A percentile compares a stretch with the other conserved stretches of the same genome.
Evolutionary conservation across 106 monocot species (phyloP).

Genomic region (Amphibolis antarctica): DNA sequence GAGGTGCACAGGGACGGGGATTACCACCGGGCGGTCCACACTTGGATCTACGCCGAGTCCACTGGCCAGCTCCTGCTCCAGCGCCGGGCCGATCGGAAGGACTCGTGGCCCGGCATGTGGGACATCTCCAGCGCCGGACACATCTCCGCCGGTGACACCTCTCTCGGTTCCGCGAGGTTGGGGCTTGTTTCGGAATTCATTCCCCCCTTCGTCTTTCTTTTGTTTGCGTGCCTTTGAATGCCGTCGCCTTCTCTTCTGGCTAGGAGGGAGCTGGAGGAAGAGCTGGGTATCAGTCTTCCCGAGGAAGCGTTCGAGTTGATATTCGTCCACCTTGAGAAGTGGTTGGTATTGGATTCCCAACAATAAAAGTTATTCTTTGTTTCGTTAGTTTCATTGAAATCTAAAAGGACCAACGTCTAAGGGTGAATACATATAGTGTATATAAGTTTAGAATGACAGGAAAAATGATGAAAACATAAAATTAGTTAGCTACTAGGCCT

Average conservation of each 20-base stretch:
- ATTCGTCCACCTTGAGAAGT: slow-evolving; percentile 81
- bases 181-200: background rate
- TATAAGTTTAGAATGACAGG: too few relatives aligned
- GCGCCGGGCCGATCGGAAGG: slow-evolving; percentile 87
- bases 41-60: slow-evolving; percentile 91
- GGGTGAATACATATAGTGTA: too few relatives aligned
- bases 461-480: too few relatives aligned
- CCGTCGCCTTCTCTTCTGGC: background rate
- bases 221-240: background rate
- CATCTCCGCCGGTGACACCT: slow-evolving; percentile 79
- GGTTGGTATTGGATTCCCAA: slow-evolving; percentile 28
- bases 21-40: slow-evolving; percentile 89
- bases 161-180: slow-evolving; percentile 69
- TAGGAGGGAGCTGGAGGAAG: slow-evolving; percentile 95
- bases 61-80: slow-evolving; percentile 84
- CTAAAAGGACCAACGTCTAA: too few relatives aligned
- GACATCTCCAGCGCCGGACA: slow-evolving; percentile 97
- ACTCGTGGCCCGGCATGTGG: slow-evolving; percentile 88
- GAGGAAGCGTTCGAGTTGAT: slow-evolving; percentile 84
- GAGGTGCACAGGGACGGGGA: slow-evolving; percentile 74
- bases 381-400: background rate
- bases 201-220: background rate
- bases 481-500: too few relatives aligned
- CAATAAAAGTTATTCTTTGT: background rate
- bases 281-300: slow-evolving; percentile 79